phyloP scores from a whole-genome alignment of 2,329 filamentous ascomycete genomes.

The Ampelomyces quisqualis region DNA sequence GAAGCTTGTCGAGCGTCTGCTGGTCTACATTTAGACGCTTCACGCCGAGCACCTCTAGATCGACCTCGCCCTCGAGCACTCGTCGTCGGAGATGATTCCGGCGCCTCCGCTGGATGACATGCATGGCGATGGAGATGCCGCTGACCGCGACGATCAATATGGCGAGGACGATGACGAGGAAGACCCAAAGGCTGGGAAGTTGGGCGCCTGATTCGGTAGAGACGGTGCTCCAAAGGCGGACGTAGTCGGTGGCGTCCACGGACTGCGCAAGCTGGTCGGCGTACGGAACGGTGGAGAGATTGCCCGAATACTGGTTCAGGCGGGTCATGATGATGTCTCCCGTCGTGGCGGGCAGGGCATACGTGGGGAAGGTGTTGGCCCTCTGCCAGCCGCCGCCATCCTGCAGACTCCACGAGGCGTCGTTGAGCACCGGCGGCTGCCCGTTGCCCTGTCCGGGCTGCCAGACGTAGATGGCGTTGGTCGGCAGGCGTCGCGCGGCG shows the following conservation, averaged over 20 bases:
- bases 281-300: slow-evolving; percentile 56
- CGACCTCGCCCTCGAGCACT: slow-evolving; percentile 75
- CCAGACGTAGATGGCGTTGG: slow-evolving; percentile 62
- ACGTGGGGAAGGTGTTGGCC: slow-evolving; percentile 74
- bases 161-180: slow-evolving; percentile 67
- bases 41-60: slow-evolving; percentile 82
- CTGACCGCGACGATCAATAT: slow-evolving; percentile 69
- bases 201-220: slow-evolving; percentile 54
- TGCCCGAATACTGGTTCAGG: slow-evolving; percentile 75
- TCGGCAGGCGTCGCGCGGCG: slow-evolving; percentile 57
- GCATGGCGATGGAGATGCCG: slow-evolving; percentile 70
- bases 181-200: slow-evolving; percentile 79
- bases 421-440: slow-evolving; percentile 65
- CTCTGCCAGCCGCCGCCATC: slow-evolving; percentile 71
- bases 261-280: slow-evolving; percentile 41
- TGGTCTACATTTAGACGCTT: slow-evolving; percentile 76
- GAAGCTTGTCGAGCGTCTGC: slow-evolving; percentile 70
- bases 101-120: slow-evolving; percentile 71
- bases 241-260: slow-evolving; percentile 47
- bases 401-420: slow-evolving; percentile 68
- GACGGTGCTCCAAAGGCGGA: slow-evolving; percentile 55
- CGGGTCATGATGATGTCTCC: slow-evolving; percentile 70
- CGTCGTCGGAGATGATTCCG: slow-evolving; percentile 67
- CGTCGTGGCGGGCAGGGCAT: slow-evolving; percentile 69
- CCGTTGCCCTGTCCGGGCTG: slow-evolving; percentile 50